Conservation (phyloP, 2,329 filamentous ascomycete genomes). For the Phialemonium atrogriseum region DNA sequence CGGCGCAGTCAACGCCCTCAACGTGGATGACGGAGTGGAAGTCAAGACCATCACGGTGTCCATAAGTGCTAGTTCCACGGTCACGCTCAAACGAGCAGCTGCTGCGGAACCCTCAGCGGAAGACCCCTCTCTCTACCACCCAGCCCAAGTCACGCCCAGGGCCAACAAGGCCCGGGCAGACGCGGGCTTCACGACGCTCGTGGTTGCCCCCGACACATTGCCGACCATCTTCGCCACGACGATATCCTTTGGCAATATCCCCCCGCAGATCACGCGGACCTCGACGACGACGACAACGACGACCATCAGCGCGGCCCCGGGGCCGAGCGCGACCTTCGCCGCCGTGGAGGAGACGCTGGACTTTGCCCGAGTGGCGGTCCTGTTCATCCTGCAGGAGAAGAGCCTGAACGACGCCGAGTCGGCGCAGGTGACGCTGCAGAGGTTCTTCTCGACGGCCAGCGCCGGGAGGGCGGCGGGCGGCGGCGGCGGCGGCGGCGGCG, state of each 20-base stretch:
- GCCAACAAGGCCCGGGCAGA: slow-evolving; percentile 1
- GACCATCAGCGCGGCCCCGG: slow-evolving; percentile 15
- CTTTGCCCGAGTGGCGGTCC: slow-evolving; percentile 54
- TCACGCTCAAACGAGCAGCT: no score
- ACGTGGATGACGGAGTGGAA: not conserved
- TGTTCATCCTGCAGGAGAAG: slow-evolving; percentile 53
- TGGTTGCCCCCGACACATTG: slow-evolving; percentile 17
- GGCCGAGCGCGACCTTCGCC: slow-evolving; percentile 30
- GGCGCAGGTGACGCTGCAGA: slow-evolving; percentile 46
- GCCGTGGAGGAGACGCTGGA: slow-evolving; percentile 51
- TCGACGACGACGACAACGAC: slow-evolving; percentile 18
- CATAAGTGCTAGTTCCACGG: not conserved
- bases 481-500: slow-evolving; percentile 7
- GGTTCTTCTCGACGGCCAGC: slow-evolving; percentile 39
- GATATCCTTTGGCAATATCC: slow-evolving; percentile 13
- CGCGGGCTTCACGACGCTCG: slow-evolving; percentile 14
- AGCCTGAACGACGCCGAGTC: slow-evolving; percentile 39
- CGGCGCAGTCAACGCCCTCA: not conserved
- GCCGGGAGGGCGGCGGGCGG: no score
- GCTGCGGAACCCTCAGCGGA: not conserved
- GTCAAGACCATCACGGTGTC: slow-evolving; percentile 1
- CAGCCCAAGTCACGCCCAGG: slow-evolving; percentile 8
- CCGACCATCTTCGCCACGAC: slow-evolving; percentile 24
- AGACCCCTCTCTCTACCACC: not conserved
- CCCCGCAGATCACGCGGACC: slow-evolving; percentile 13